These are phyloP conservation scores for Tulasnella sp. DNA, from an alignment of 768 basidiomycete species.

Conservation along the genomic window DNA sequence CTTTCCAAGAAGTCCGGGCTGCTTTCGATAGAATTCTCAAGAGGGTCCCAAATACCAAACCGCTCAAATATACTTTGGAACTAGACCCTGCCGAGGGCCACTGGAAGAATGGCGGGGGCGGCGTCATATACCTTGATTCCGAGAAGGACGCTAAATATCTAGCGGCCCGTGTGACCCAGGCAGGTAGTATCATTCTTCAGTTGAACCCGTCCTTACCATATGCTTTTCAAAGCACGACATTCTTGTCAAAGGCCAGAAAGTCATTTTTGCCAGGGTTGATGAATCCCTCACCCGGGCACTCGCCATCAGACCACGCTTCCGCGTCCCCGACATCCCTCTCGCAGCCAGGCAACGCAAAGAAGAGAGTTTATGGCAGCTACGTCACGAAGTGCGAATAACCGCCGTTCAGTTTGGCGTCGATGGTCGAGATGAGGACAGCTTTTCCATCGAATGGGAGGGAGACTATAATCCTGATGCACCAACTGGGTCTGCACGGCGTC, in stretches of 20 bases:
- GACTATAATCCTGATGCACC: conserved; percentile 34
- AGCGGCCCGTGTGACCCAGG: neutral
- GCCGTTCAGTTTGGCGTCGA: conserved; percentile 52
- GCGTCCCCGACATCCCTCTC: neutral
- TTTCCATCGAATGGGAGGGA: conserved; percentile 60
- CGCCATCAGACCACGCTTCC: neutral
- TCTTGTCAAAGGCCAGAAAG: neutral
- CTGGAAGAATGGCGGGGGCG: neutral
- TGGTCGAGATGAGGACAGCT: conserved; percentile 26
- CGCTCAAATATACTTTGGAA: neutral
- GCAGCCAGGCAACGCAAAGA: conserved; percentile 14
- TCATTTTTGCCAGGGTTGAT: neutral
- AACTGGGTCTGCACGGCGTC: conserved; percentile 48
- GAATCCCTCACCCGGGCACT: neutral
- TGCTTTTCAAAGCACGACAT: neutral
- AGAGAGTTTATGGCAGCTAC: conserved; percentile 33
- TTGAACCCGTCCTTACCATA: neutral
- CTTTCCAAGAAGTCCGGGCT: neutral
- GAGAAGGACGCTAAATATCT: neutral
- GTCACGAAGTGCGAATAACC: conserved; percentile 42
- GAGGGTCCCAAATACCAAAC: neutral
- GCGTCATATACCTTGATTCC: neutral
- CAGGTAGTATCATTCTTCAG: neutral
- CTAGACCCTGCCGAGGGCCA: neutral
- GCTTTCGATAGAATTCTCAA: neutral